phyloP scores from a whole-genome alignment of 805 yeast genomes.

The Barnettozyma wickerhamii region DNA sequence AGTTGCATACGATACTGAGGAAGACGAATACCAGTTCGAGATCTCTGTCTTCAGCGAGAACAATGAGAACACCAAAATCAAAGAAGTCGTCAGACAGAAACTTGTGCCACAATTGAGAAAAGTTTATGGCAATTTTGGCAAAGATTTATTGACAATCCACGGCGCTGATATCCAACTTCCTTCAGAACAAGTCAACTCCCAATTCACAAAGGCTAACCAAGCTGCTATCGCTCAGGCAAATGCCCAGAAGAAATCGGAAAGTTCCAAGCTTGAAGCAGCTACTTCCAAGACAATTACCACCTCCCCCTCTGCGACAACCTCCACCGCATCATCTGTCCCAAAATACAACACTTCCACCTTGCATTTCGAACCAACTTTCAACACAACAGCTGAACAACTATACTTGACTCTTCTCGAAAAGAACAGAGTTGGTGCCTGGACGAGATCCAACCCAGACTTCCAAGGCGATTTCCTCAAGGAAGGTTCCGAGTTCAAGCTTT shows the following conservation, averaged over 20 bases:
- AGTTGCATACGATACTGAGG: constrained; percentile 86
- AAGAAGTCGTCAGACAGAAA: constrained; percentile 42
- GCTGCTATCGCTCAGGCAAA: constrained; percentile 9
- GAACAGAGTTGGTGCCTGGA: constrained; percentile 84
- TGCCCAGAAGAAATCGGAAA: not conserved
- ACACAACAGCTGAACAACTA: constrained; percentile 83
- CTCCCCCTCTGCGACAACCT: constrained; percentile 12
- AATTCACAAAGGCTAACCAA: constrained; percentile 50
- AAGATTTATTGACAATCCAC: constrained; percentile 67
- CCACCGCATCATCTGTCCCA: constrained; percentile 34
- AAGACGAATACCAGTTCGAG: constrained; percentile 81
- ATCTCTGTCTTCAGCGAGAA: constrained; percentile 55
- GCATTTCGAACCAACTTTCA: constrained; percentile 73
- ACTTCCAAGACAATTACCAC: constrained; percentile 12
- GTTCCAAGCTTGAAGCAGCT: constrained; percentile 3
- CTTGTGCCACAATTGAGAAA: constrained; percentile 69
- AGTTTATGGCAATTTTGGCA: constrained; percentile 62
- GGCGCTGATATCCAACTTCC: constrained; percentile 87
- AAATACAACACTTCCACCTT: constrained; percentile 79
- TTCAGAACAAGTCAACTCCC: constrained; percentile 56
- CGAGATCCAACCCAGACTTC: constrained; percentile 62
- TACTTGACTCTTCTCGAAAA: constrained; percentile 75
- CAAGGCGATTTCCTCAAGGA: constrained; percentile 41
- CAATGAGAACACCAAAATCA: constrained; percentile 50
- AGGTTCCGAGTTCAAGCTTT: constrained; percentile 63